These are phyloP conservation scores for Medicago lupulina DNA, from an alignment of 306 rosid species.

Conservation along the genomic window DNA sequence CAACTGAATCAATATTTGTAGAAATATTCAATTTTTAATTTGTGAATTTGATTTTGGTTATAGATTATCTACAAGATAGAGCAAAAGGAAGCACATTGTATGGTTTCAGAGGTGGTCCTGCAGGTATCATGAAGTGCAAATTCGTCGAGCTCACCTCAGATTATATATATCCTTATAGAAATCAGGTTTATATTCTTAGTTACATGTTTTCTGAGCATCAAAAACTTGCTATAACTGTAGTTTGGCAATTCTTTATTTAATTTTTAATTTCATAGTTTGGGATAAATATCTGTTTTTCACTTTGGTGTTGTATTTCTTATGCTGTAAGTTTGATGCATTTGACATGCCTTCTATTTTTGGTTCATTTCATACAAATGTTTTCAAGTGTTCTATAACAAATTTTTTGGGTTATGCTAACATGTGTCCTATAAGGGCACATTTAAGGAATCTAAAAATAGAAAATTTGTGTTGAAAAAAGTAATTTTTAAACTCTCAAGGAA, in stretches of 20 bases:
- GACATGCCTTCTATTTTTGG: conserved; percentile 18
- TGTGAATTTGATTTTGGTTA: conserved; percentile 24
- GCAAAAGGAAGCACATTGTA: conserved; percentile 85
- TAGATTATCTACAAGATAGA: conserved; percentile 91
- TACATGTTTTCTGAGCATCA: background rate
- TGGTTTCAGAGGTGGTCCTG: conserved; percentile 97
- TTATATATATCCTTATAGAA: conserved; percentile 86
- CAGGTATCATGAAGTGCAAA: conserved; percentile 96
- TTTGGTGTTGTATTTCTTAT: too few relatives aligned
- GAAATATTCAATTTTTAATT: conserved; percentile 10
- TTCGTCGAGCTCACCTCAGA: conserved; percentile 77
- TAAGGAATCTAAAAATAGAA: too few relatives aligned
- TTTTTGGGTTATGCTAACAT: too few relatives aligned
- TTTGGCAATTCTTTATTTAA: background rate
- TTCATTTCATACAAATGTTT: background rate
- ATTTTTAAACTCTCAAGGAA: too few relatives aligned
- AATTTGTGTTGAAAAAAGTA: too few relatives aligned
- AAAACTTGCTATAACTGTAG: conserved; percentile 10
- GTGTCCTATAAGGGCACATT: too few relatives aligned
- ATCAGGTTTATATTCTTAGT: conserved; percentile 66
- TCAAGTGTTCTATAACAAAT: too few relatives aligned
- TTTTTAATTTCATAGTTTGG: background rate
- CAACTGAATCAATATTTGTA: background rate
- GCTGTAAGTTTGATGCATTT: conserved; percentile 1
- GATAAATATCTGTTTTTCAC: too few relatives aligned